phyloP scores from a whole-genome alignment of 2,329 filamentous ascomycete species.

The Dothideomycetes sp. region DNA sequence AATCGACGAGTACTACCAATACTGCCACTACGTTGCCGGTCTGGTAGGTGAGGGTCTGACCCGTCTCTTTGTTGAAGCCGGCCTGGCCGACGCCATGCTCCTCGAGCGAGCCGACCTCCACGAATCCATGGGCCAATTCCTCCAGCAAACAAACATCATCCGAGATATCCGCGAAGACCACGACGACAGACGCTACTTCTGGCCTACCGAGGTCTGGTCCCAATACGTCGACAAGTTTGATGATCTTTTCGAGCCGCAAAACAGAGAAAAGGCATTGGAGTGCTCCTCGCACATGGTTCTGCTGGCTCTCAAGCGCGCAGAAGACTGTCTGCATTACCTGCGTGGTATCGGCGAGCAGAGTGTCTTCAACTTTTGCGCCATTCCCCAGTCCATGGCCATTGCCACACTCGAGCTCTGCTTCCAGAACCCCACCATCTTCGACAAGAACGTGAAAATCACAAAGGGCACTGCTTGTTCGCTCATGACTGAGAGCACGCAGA shows the following conservation, averaged over 20 bases:
- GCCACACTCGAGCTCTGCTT: slow-evolving; percentile 87
- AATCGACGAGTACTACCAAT: slow-evolving; percentile 82
- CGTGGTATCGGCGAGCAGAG: slow-evolving; percentile 90
- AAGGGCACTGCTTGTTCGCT: slow-evolving; percentile 86
- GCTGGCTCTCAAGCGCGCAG: slow-evolving; percentile 72
- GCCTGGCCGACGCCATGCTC: slow-evolving; percentile 77
- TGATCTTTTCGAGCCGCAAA: slow-evolving; percentile 74
- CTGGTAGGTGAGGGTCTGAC: slow-evolving; percentile 94
- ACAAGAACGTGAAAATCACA: slow-evolving; percentile 88
- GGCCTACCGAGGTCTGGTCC: slow-evolving; percentile 93
- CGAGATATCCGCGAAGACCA: slow-evolving; percentile 88
- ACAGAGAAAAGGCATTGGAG: slow-evolving; percentile 66
- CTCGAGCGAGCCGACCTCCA: slow-evolving; percentile 68
- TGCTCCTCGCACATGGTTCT: slow-evolving; percentile 92
- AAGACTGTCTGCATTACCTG: slow-evolving; percentile 97
- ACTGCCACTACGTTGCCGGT: slow-evolving; percentile 98
- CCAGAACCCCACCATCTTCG: slow-evolving; percentile 77
- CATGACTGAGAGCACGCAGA: slow-evolving; percentile 90
- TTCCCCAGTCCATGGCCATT: slow-evolving; percentile 95
- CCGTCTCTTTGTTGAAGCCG: slow-evolving; percentile 74
- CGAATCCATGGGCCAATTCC: slow-evolving; percentile 93
- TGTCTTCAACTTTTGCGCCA: slow-evolving; percentile 97
- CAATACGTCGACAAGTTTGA: slow-evolving; percentile 86
- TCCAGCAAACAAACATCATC: slow-evolving; percentile 98
- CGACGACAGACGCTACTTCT: slow-evolving; percentile 80